Evolutionary conservation across 192 early-diverging fungal species (phyloP).

Genomic region (Podila clonocystis): DNA sequence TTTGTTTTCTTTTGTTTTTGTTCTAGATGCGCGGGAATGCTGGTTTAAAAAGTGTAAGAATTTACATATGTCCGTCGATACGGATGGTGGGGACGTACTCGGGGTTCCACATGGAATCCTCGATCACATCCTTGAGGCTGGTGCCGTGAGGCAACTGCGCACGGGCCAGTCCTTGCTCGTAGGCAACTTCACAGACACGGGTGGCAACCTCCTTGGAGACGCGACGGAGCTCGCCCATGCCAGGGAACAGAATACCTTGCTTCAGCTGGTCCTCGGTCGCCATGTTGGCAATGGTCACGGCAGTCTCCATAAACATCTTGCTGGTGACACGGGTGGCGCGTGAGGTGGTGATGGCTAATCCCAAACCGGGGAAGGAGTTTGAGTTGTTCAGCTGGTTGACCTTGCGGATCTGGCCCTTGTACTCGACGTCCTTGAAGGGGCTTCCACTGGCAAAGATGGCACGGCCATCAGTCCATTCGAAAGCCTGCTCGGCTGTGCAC

Average conservation of each 20-base stretch:
- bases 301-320: conserved; percentile 67
- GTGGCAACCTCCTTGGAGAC: conserved; percentile 57
- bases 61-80: conserved; percentile 38
- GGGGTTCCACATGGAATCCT: conserved; percentile 64
- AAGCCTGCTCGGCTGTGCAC: conserved; percentile 65
- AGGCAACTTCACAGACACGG: conserved; percentile 61
- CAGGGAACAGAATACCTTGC: conserved; percentile 61
- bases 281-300: conserved; percentile 60
- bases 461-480: conserved; percentile 62
- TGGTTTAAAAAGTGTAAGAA: background rate
- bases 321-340: conserved; percentile 57
- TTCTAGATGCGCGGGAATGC: background rate
- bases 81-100: conserved; percentile 59
- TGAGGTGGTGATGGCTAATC: conserved; percentile 62
- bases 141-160: conserved; percentile 52
- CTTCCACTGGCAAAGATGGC: conserved; percentile 64
- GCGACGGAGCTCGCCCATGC: conserved; percentile 57
- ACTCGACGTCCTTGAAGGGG: conserved; percentile 61
- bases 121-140: conserved; percentile 56
- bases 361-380: conserved; percentile 65
- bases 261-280: conserved; percentile 60
- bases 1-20: background rate
- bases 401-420: conserved; percentile 55
- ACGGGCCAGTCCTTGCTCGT: conserved; percentile 60
- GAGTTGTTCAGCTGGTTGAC: conserved; percentile 66